phyloP scores from a whole-genome alignment of 768 basidiomycete genomes.

The Serendipita sp. region DNA sequence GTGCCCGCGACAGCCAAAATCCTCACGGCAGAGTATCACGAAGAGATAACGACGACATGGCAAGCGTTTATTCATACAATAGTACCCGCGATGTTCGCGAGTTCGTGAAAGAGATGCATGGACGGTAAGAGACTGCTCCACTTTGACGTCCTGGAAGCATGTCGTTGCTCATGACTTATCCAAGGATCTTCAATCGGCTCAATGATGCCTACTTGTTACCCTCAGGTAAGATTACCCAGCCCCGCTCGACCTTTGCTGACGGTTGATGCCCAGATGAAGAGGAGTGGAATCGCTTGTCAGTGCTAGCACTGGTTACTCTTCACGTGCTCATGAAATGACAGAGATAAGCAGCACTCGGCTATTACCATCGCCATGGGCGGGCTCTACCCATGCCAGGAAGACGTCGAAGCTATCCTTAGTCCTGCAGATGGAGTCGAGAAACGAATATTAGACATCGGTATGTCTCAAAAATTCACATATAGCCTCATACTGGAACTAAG shows the following conservation, averaged over 20 bases:
- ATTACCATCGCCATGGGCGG: not conserved
- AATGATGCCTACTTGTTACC: slow-evolving; percentile 2
- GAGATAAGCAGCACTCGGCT: not conserved
- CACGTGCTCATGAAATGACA: not conserved
- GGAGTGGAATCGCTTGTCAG: not conserved
- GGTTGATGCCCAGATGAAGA: not conserved
- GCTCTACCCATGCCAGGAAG: not conserved
- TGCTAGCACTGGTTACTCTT: not conserved
- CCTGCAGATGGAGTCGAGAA: not conserved
- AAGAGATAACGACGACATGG: not conserved
- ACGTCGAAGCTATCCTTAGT: not conserved
- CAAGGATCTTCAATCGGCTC: not conserved
- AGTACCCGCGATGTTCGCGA: not conserved
- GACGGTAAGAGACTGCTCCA: not conserved
- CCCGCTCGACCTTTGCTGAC: not conserved
- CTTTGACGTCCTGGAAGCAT: not conserved
- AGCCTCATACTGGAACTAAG: too few relatives aligned
- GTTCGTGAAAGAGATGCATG: slow-evolving; percentile 3
- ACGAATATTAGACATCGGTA: not conserved
- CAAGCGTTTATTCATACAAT: not conserved
- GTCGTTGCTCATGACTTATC: not conserved
- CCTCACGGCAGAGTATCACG: not conserved
- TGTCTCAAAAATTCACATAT: not conserved
- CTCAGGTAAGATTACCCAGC: not conserved
- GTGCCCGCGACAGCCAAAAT: not conserved